Base-by-base conservation (phyloP, 352 stramenopile genomes). In the Phytopythium kandeliae region DNA sequence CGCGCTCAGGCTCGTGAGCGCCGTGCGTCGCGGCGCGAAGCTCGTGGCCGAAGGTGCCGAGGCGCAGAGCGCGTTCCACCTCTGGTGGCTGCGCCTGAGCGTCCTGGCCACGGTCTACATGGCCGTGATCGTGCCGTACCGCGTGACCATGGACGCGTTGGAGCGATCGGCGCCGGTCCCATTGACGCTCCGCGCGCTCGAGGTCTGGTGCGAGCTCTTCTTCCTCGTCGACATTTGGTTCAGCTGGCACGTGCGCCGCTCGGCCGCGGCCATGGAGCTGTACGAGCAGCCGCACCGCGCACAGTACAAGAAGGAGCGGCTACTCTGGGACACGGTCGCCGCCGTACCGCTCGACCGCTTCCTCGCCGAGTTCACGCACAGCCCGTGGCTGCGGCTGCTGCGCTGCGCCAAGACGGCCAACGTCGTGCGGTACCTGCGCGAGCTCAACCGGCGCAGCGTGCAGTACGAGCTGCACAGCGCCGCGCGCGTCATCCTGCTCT, bases 391-490 rank as follows among this genome's bases (percentile, higher is more conserved):
- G 5, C 51, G 61, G 2, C 42, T 85, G 25, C 38, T 73, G 24
- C 70, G 56, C 4, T 86, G 72, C 35, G 48, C 65, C 26, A 86
- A 86, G 42, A 67, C 79, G 28, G 25, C 67, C 37, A 85, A 86
- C 54, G 54, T 86, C 3, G 58, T 67, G 4, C 63, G 48, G 25
- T 86, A 86, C 48, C 58, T 86, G 58, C 60, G 71, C 21, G 78
- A 87, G 55, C 49, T 85, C 10, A 78, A 85, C 46, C 71, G 78
- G 1, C 65, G 69, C 8, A 86, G 66, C 25, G 63, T 86, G 24
- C 64, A 59, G 17, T 74, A 74, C 46, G 72, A 89, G 54, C 43
- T 68, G 12, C 45, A 74, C 78, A 19, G 44, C 69, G 74, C 22
- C 74, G 86, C 45, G 47, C 69, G 66, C 26, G 71, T 87, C 35